Evolutionary conservation across 345 rosid genomes (phyloP), one percentile per base, ranked within the genome.

Genomic region (Citrus hindsii): DNA sequence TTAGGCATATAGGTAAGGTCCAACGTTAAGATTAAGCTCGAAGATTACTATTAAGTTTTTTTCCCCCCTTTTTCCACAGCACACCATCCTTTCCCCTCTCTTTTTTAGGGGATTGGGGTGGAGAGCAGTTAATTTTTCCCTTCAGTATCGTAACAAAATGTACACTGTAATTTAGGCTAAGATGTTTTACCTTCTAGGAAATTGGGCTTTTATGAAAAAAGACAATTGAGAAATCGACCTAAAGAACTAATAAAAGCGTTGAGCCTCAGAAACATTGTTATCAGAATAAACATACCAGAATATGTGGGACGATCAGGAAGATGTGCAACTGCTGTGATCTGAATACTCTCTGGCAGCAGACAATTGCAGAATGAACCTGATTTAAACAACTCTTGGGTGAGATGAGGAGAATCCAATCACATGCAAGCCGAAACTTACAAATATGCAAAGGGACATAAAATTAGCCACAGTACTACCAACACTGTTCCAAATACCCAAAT

Each of bases 281-380:
- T 53, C 21, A 3, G 30, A 55, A 67, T 60, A 74, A 79, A 80
- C 85, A 83, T 82, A 94, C 99, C 98, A 61, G 97, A 91, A 84
- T 79, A 88, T 19, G 85, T 79, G 42, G 92, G 89, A 83, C 83
- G 93, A 79, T 94, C 93, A 1, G 97, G 90, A 77, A 89, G 90
- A 89, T 90, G 94, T 79, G 86, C 78, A 85, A 92, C 97, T 33
- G 97, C 90, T 56, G 90, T 84, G 60, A 90, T 87, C 85, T 91
- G 98, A 82, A 96, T 87, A 84, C 90, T 94, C 81, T 92, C 94
- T 33, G 98, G 98, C 76, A 96, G 87, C 77, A 96, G 87, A 81
- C 98, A 96, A 85, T 90, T 92, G 83, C 98, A 96, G 84, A 91
- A 94, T 48, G 97, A 89, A 86, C 98, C 99, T 96, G 89, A 84